phyloP scores from a whole-genome alignment of 192 early-diverging fungal genomes.

The Borealophlyctis nickersoniae region DNA sequence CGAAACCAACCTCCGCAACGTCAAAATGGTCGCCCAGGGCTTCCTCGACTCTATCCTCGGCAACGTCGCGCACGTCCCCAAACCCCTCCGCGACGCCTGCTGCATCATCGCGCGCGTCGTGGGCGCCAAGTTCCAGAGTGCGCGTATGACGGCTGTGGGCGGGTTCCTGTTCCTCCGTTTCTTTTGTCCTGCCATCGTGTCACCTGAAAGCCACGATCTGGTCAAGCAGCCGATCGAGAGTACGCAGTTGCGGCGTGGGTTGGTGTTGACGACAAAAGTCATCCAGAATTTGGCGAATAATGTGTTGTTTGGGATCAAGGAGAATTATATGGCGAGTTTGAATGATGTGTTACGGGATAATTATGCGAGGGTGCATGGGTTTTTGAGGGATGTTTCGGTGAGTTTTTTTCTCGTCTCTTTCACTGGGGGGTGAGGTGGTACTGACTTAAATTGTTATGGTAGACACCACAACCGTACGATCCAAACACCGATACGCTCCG shows the following conservation, averaged over 20 bases:
- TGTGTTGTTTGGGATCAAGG: constrained; percentile 89
- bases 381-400: constrained; percentile 74
- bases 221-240: constrained; percentile 54
- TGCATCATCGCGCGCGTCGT: constrained; percentile 75
- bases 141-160: constrained; percentile 83
- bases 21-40: constrained; percentile 68
- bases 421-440: too few relatives aligned
- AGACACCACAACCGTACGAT: not conserved
- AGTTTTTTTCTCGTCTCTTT: not conserved
- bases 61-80: constrained; percentile 68
- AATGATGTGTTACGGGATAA: constrained; percentile 86
- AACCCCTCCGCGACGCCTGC: constrained; percentile 75
- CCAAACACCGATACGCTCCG: not conserved
- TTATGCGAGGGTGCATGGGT: constrained; percentile 72
- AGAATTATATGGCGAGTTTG: constrained; percentile 89
- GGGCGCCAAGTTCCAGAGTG: constrained; percentile 75
- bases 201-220: constrained; percentile 81
- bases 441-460: not conserved
- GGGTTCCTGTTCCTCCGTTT: constrained; percentile 95
- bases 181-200: constrained; percentile 92
- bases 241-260: constrained; percentile 78
- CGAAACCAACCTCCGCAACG: constrained; percentile 73
- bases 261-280: constrained; percentile 89
- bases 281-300: constrained; percentile 97
- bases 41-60: constrained; percentile 83